phyloP scores from a whole-genome alignment of 352 stramenopile genomes.

The Phytophthora sp. region DNA sequence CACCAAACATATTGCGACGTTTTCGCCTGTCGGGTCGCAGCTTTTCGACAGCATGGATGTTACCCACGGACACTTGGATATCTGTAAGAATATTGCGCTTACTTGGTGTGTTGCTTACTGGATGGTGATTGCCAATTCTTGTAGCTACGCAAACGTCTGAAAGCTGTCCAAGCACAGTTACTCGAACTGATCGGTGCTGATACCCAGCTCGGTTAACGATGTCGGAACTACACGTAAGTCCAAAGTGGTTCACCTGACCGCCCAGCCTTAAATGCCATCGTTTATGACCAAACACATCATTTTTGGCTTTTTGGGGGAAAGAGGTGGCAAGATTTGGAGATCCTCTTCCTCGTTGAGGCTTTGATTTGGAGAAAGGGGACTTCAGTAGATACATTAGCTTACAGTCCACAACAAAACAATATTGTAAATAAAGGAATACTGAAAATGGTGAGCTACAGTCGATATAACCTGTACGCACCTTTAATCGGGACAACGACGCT shows the following conservation, averaged over 20 bases:
- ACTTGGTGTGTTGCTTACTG: constrained; percentile 19
- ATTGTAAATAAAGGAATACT: constrained; percentile 2
- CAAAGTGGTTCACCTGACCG: constrained; percentile 32
- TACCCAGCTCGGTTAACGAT: constrained; percentile 19
- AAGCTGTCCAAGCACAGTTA: constrained; percentile 12
- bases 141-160: constrained; percentile 34
- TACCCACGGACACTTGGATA: constrained; percentile 43
- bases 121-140: constrained; percentile 50
- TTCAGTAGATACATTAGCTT: constrained; percentile 55
- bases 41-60: constrained; percentile 41
- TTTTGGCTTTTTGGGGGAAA: background rate
- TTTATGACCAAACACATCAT: background rate
- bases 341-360: background rate
- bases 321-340: background rate
- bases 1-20: constrained; percentile 37
- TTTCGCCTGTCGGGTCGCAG: constrained; percentile 19
- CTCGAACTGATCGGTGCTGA: constrained; percentile 6
- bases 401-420: constrained; percentile 8
- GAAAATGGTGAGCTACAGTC: background rate
- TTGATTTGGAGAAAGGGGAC: constrained; percentile 22
- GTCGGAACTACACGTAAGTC: constrained; percentile 23
- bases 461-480: too few species aligned
- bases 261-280: constrained; percentile 39
- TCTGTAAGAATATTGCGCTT: constrained; percentile 36
- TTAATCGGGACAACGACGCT: constrained; percentile 35